Conservation (phyloP, 352 stramenopile species). For the Phytophthora quininea region DNA sequence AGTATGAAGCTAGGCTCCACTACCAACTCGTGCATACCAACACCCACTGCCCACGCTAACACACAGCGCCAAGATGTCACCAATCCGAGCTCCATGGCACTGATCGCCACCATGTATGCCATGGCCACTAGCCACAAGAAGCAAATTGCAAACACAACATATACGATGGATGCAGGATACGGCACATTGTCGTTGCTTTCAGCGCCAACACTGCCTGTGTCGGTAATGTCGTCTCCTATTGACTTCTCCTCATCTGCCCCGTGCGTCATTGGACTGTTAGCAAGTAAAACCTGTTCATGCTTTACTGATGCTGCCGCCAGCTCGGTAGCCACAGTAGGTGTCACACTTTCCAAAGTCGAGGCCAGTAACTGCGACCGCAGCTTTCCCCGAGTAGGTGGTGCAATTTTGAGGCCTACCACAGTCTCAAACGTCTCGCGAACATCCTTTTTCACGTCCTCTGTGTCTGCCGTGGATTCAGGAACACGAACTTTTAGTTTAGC, state of each 20-base stretch:
- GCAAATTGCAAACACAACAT: conserved; percentile 55
- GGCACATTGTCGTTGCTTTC: conserved; percentile 42
- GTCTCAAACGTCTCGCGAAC: conserved; percentile 70
- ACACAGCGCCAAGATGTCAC: conserved; percentile 61
- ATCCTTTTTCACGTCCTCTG: conserved; percentile 25
- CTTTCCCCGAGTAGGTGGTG: conserved; percentile 66
- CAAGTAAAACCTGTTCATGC: conserved; percentile 17
- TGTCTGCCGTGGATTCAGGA: conserved; percentile 11
- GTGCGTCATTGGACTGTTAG: neutral
- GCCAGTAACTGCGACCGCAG: conserved; percentile 66
- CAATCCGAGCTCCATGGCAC: conserved; percentile 52
- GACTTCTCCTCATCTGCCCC: neutral
- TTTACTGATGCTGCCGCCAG: conserved; percentile 36
- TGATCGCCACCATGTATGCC: conserved; percentile 46
- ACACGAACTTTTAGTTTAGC: conserved; percentile 74
- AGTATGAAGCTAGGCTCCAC: conserved; percentile 68
- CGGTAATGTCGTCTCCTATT: neutral
- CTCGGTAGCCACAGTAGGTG: conserved; percentile 52
- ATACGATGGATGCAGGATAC: conserved; percentile 72
- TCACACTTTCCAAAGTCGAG: conserved; percentile 60
- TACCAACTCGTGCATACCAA: conserved; percentile 50
- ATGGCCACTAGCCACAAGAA: conserved; percentile 49
- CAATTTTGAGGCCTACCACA: conserved; percentile 76
- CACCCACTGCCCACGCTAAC: conserved; percentile 49
- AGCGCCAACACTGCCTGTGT: neutral